phyloP scores from a whole-genome alignment of 2,329 filamentous ascomycete genomes.

The Alternaria triticimaculans region DNA sequence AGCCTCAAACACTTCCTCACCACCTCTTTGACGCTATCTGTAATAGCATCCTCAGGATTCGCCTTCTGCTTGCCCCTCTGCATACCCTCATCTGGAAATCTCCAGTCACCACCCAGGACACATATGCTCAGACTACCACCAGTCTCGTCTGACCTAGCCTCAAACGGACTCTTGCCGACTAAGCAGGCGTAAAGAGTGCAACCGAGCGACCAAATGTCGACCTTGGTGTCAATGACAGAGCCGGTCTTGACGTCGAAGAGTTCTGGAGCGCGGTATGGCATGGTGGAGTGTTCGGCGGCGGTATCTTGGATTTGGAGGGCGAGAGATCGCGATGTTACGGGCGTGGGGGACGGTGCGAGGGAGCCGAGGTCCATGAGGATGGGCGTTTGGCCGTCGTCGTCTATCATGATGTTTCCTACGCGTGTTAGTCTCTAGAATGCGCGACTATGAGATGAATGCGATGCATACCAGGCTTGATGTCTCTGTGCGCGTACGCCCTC shows the following conservation, averaged over 20 bases:
- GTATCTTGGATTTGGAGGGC: conserved; percentile 93
- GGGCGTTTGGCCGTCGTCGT: conserved; percentile 83
- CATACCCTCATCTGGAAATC: conserved; percentile 85
- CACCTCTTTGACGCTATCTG: conserved; percentile 82
- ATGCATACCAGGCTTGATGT: conserved; percentile 88
- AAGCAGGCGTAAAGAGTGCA: conserved; percentile 98
- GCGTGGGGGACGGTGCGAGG: conserved; percentile 82
- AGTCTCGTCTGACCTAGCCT: conserved; percentile 94
- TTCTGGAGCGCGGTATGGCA: conserved; percentile 97
- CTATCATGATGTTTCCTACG: conserved; percentile 93
- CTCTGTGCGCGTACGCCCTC: conserved; percentile 88
- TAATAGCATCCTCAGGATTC: conserved; percentile 64
- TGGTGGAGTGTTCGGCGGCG: conserved; percentile 94
- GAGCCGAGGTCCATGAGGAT: conserved; percentile 98
- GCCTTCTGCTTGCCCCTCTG: conserved; percentile 62
- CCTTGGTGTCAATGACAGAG: conserved; percentile 89
- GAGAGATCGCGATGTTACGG: conserved; percentile 87
- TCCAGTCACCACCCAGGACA: conserved; percentile 92
- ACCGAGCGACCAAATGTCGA: conserved; percentile 96
- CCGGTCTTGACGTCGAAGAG: conserved; percentile 98
- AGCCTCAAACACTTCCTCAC: conserved; percentile 86
- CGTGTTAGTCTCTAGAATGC: conserved; percentile 13
- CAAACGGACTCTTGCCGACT: conserved; percentile 95
- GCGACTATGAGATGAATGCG: neutral
- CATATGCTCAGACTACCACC: conserved; percentile 92